Evolutionary conservation across 2,329 filamentous ascomycete genomes (phyloP), one percentile per base, ranked within the genome.

Genomic region (Colletotrichum echinochloae): DNA sequence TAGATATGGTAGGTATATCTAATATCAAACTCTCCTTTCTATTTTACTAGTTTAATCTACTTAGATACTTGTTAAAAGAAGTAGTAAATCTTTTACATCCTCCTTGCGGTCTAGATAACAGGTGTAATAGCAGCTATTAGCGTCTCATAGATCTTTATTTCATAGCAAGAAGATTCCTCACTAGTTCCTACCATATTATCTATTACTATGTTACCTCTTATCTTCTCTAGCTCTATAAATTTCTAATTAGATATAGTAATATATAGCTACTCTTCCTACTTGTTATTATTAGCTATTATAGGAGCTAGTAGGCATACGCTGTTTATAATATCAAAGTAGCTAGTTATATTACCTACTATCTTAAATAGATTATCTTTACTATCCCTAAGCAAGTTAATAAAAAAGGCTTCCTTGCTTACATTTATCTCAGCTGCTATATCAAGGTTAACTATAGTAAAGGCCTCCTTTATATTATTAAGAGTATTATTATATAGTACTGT

Each of bases 1-100:
- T n/a, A n/a, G n/a, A n/a, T n/a, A n/a, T n/a, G n/a, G n/a, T n/a
- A n/a, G n/a, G n/a, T n/a, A n/a, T n/a, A n/a, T n/a, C n/a, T n/a
- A n/a, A n/a, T n/a, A n/a, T n/a, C n/a, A n/a, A n/a, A n/a, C n/a
- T n/a, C n/a, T n/a, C n/a, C n/a, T n/a, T n/a, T n/a, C n/a, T n/a
- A n/a, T n/a, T n/a, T n/a, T n/a, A n/a, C n/a, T n/a, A n/a, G n/a
- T n/a, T n/a, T n/a, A n/a, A n/a, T n/a, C n/a, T n/a, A n/a, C n/a
- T n/a, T n/a, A n/a, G n/a, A 63, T 16, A 63, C 48, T 54, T 37
- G 23, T 5, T 9, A 63, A 63, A 63, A 48, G 46, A 62, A 62
- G 20, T 23, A 23, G 33, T 62, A 23, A 54, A 62, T 52, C 46
- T 41, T 62, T 41, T 54, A 2, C 18, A 28, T 44, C 18, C 20